Evolutionary conservation across 2,329 filamentous ascomycete species (phyloP), one percentile per base, ranked within the genome.

Genomic region (Aureobasidium leucospermi): DNA sequence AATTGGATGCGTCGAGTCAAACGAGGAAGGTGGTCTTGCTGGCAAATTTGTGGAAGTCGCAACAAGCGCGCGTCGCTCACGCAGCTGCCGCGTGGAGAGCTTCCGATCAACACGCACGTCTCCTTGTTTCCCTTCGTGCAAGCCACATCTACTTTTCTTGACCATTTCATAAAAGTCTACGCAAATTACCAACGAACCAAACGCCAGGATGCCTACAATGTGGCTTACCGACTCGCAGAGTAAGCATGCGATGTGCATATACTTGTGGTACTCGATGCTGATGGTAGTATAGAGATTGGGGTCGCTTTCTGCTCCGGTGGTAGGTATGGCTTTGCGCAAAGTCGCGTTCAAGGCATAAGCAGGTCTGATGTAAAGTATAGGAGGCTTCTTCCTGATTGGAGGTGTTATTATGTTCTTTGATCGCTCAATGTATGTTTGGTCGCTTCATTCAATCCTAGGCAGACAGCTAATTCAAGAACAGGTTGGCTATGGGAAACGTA

Each of bases 361-460:
- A 62, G 63, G 60, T 68, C 66, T 65, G 38, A 46, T 52, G 55
- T 51, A 1, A 59, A 48, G 58, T 56, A 43, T 31, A 45, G 93
- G 93, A 74, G 90, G 89, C 66, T 87, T 97, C 79, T 99, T 99
- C 81, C 84, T 99, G 60, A 83, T 96, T 71, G 89, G 90, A 70
- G 94, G 94, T 62, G 90, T 99, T 9, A 82, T 99, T 76, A 84
- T 99, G 76, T 97, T 99, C 79, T 99, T 99, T 78, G 94, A 99
- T 76, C 85, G 94, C 65, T 90, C 94, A 69, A 92, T 97, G 90
- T 93, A 79, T 70, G 86, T 79, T 29, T 5, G 16, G 4, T 46
- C 34, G 55, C 48, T 62, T 11, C 23, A 23, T 53, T 55, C 29
- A 29, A 38, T 34, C 52, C 46, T 34, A 43, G 48, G 61, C 67